Conservation (phyloP, 768 basidiomycete species). For the Tephrocybe sp. region DNA sequence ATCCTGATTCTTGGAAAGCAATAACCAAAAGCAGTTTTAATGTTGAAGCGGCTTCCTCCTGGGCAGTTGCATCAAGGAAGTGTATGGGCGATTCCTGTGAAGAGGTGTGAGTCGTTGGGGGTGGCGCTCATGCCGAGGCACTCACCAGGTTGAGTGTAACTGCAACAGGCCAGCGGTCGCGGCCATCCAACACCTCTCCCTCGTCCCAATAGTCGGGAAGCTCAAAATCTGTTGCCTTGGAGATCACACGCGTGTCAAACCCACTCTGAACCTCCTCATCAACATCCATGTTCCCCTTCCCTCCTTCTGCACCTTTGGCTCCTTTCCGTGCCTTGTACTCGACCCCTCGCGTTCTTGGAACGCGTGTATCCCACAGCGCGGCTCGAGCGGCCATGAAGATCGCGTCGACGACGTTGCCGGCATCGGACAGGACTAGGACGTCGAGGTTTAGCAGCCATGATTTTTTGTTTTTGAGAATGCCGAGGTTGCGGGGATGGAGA, state of each 20-base stretch:
- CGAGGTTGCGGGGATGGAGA: slow-evolving; percentile 64
- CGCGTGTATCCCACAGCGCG: slow-evolving; percentile 79
- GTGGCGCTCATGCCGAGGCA: slow-evolving; percentile 7
- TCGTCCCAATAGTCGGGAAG: slow-evolving; percentile 88
- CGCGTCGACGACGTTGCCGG: slow-evolving; percentile 76
- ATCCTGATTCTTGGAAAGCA: slow-evolving; percentile 47
- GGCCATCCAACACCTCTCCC: slow-evolving; percentile 62
- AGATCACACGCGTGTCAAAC: slow-evolving; percentile 55
- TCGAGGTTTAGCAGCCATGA: slow-evolving; percentile 80
- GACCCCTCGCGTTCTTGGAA: slow-evolving; percentile 70
- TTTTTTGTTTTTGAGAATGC: slow-evolving; percentile 58
- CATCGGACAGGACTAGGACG: slow-evolving; percentile 69
- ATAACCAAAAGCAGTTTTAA: slow-evolving; percentile 62
- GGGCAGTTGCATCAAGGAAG: slow-evolving; percentile 71
- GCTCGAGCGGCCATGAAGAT: slow-evolving; percentile 78
- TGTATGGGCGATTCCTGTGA: slow-evolving; percentile 55
- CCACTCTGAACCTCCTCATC: slow-evolving; percentile 51
- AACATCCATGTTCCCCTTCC: slow-evolving; percentile 53
- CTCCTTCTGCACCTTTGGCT: slow-evolving; percentile 14
- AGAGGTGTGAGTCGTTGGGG: not conserved
- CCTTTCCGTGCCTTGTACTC: slow-evolving; percentile 57
- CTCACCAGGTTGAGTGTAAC: slow-evolving; percentile 77
- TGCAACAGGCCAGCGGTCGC: slow-evolving; percentile 72
- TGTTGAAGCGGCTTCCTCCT: slow-evolving; percentile 71
- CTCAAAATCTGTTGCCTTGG: slow-evolving; percentile 76